phyloP scores from a whole-genome alignment of 768 basidiomycete genomes.

The Mycena capillaripes region DNA sequence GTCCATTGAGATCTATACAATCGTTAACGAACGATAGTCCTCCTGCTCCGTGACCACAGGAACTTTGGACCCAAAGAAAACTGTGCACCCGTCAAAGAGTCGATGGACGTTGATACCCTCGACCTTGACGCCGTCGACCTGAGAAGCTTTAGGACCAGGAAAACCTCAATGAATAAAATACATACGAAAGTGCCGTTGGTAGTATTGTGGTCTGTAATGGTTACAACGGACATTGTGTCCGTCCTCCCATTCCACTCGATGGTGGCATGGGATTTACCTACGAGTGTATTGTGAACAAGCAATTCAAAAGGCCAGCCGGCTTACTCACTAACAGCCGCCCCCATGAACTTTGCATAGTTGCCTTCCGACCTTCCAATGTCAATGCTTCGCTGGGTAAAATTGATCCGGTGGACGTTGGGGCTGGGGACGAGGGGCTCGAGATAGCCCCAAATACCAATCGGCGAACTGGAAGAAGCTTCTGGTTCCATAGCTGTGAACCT shows the following conservation, averaged over 20 bases:
- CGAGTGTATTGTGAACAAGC: background rate
- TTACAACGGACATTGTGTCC: slow-evolving; percentile 44
- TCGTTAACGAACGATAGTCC: slow-evolving; percentile 62
- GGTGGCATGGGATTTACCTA: slow-evolving; percentile 28
- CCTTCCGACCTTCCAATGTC: background rate
- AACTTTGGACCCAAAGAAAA: slow-evolving; percentile 66
- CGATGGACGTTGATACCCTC: slow-evolving; percentile 51
- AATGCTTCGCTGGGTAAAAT: background rate
- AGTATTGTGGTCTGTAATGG: slow-evolving; percentile 51
- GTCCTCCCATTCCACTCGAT: slow-evolving; percentile 41
- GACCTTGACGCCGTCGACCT: slow-evolving; percentile 63
- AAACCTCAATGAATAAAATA: background rate
- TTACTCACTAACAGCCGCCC: slow-evolving; percentile 27
- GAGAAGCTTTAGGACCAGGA: background rate
- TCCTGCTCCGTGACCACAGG: slow-evolving; percentile 50
- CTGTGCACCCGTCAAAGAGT: slow-evolving; percentile 69
- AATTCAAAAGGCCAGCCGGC: background rate
- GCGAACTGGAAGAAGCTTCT: background rate
- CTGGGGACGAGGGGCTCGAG: slow-evolving; percentile 19
- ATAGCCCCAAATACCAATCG: slow-evolving; percentile 9
- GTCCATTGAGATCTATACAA: background rate
- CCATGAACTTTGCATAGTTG: slow-evolving; percentile 1
- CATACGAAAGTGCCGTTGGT: slow-evolving; percentile 64
- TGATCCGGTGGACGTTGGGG: background rate
- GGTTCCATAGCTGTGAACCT: background rate